Conservation (phyloP, 176 grass and related monocot genomes). For the Oryza punctata region DNA sequence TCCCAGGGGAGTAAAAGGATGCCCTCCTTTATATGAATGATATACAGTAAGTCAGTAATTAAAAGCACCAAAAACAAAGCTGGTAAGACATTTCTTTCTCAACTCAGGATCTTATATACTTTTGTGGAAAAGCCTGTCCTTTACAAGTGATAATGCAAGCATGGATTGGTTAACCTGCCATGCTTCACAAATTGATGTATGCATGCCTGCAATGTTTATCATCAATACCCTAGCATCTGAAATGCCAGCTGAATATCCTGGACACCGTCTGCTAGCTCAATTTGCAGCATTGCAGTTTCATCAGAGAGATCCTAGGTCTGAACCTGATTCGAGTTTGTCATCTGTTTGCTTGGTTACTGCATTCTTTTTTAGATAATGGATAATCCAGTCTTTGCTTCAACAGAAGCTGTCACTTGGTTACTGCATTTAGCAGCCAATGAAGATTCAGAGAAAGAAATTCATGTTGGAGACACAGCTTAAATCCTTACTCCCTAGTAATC, state of each 20-base stretch:
- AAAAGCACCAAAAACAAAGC: neutral
- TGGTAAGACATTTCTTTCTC: neutral
- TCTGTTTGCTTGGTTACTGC: neutral
- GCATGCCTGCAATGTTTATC: neutral
- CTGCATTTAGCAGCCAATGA: neutral
- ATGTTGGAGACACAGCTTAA: neutral
- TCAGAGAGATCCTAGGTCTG: neutral
- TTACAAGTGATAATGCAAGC: slow-evolving; percentile 18
- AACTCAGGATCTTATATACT: neutral
- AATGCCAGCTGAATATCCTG: slow-evolving; percentile 25
- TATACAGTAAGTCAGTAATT: neutral
- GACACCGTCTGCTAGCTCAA: neutral
- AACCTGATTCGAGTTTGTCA: neutral
- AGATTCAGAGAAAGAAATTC: neutral
- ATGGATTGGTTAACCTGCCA: neutral
- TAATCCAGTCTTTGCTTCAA: too few species aligned
- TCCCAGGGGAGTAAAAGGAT: neutral
- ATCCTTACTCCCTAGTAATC: slow-evolving; percentile 67
- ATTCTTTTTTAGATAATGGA: neutral
- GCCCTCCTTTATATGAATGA: neutral
- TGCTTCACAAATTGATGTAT: neutral
- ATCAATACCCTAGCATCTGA: neutral
- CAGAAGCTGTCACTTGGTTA: neutral
- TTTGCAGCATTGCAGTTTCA: neutral
- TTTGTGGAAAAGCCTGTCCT: slow-evolving; percentile 1